Evolutionary conservation across 495 filamentous ascomycete species (phyloP).

Genomic region (Stereocaulon alpinum): DNA sequence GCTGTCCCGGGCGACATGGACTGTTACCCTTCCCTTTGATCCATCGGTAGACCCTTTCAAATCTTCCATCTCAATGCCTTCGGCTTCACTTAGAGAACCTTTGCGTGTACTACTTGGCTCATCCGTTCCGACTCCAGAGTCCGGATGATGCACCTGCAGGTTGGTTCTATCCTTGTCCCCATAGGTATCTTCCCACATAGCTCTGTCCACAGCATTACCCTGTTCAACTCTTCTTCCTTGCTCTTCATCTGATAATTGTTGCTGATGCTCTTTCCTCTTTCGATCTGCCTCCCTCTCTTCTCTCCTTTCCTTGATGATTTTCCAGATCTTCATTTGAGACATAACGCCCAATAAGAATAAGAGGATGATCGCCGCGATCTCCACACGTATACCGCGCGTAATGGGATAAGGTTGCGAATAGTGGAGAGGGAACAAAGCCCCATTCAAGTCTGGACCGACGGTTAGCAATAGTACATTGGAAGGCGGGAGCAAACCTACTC

Average conservation of each 20-base stretch:
- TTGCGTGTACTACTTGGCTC: slow-evolving; percentile 45
- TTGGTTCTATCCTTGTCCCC: slow-evolving; percentile 38
- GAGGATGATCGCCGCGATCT: slow-evolving; percentile 68
- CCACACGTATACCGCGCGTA: slow-evolving; percentile 76
- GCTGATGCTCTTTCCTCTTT: slow-evolving; percentile 47
- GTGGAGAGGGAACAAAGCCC: slow-evolving; percentile 63
- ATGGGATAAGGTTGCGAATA: slow-evolving; percentile 67
- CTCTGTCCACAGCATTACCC: slow-evolving; percentile 53
- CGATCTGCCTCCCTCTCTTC: slow-evolving; percentile 48
- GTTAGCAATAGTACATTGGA: neutral
- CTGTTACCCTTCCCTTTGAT: neutral
- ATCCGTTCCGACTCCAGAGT: slow-evolving; percentile 41
- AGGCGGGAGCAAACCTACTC: slow-evolving; percentile 39
- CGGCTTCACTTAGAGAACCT: slow-evolving; percentile 29
- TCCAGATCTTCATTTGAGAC: slow-evolving; percentile 82
- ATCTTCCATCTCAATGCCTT: slow-evolving; percentile 31
- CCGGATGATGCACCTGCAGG: slow-evolving; percentile 25
- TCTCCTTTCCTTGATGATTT: slow-evolving; percentile 65
- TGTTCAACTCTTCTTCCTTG: slow-evolving; percentile 59
- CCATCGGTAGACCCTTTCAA: slow-evolving; percentile 17
- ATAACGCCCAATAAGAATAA: slow-evolving; percentile 64
- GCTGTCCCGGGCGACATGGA: slow-evolving; percentile 15
- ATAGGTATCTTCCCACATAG: slow-evolving; percentile 74
- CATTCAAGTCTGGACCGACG: slow-evolving; percentile 51
- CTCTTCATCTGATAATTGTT: slow-evolving; percentile 48